Evolutionary conservation across 2,329 filamentous ascomycete genomes (phyloP).

Genomic region (Calcarisporium arbuscula): DNA sequence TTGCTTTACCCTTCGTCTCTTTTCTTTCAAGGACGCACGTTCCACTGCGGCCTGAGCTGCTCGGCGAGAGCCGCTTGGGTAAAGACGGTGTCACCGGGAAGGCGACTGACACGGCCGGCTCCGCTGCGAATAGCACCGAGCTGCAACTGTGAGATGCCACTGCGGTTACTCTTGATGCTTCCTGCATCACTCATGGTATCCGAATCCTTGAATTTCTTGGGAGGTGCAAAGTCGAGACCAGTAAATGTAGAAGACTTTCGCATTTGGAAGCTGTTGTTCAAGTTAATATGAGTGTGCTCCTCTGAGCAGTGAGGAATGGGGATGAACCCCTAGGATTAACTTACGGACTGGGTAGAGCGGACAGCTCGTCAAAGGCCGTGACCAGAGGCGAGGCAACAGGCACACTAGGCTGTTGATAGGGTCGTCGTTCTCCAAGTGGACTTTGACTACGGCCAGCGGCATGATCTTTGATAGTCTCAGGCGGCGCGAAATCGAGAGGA

Average conservation of each 20-base stretch:
- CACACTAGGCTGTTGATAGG: slow-evolving; percentile 70
- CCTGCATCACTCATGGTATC: slow-evolving; percentile 59
- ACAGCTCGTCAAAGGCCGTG: slow-evolving; percentile 80
- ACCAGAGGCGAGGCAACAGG: slow-evolving; percentile 72
- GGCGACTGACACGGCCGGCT: slow-evolving; percentile 78
- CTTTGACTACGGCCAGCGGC: slow-evolving; percentile 63
- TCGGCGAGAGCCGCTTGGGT: slow-evolving; percentile 61
- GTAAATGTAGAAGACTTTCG: slow-evolving; percentile 76
- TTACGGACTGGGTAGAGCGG: slow-evolving; percentile 84
- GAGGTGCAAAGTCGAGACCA: slow-evolving; percentile 72
- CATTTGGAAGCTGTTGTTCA: slow-evolving; percentile 52
- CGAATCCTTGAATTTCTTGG: slow-evolving; percentile 62
- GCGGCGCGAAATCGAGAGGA: slow-evolving; percentile 82
- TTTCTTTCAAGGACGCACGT: slow-evolving; percentile 36
- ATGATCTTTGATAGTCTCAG: slow-evolving; percentile 58
- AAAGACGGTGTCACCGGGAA: slow-evolving; percentile 77
- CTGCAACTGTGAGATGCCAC: slow-evolving; percentile 68
- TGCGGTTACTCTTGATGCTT: slow-evolving; percentile 57
- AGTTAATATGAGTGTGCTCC: slow-evolving; percentile 18
- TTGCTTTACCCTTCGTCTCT: no score
- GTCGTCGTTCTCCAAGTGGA: slow-evolving; percentile 56
- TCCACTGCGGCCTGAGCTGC: slow-evolving; percentile 55
- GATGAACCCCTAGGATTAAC: slow-evolving; percentile 30
- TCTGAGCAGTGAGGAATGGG: background rate
- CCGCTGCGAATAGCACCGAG: slow-evolving; percentile 69